A percentile compares a stretch with the other conserved stretches of the same genome.
These are phyloP conservation scores for Xylaria palmicola DNA, from an alignment of 495 filamentous ascomycete genomes.

Conservation along the genomic window DNA sequence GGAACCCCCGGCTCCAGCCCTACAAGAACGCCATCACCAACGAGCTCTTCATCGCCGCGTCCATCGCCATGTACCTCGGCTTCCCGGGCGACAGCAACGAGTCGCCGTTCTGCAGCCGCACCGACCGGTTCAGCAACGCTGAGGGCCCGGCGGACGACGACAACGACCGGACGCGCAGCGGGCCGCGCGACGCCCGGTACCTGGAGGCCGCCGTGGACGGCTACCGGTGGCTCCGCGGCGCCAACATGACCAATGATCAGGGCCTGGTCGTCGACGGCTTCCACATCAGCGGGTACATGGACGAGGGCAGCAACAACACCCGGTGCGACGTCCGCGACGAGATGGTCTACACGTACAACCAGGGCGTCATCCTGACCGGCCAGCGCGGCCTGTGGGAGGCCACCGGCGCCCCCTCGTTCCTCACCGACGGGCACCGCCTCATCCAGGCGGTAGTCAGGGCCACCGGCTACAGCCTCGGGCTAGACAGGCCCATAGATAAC, in stretches of 20 bases:
- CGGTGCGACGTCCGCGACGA: slow-evolving; percentile 78
- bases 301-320: slow-evolving; percentile 47
- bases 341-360: slow-evolving; percentile 95
- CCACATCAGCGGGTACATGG: slow-evolving; percentile 71
- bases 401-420: slow-evolving; percentile 64
- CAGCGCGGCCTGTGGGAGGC: slow-evolving; percentile 75
- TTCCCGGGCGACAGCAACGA: slow-evolving; percentile 76
- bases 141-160: background rate
- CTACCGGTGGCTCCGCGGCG: slow-evolving; percentile 74
- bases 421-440: slow-evolving; percentile 76
- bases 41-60: slow-evolving; percentile 81
- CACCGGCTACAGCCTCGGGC: slow-evolving; percentile 64
- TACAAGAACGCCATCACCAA: slow-evolving; percentile 99
- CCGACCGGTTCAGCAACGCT: background rate
- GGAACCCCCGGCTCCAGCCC: slow-evolving; percentile 77
- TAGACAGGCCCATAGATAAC: slow-evolving; percentile 34
- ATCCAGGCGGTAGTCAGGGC: slow-evolving; percentile 69
- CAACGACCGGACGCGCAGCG: slow-evolving; percentile 1
- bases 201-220: slow-evolving; percentile 70
- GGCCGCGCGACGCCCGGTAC: slow-evolving; percentile 62
- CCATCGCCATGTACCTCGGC: slow-evolving; percentile 85
- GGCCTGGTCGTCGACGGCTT: slow-evolving; percentile 89
- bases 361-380: slow-evolving; percentile 88
- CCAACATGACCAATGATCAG: slow-evolving; percentile 77
- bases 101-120: slow-evolving; percentile 59